phyloP scores from a whole-genome alignment of 2,329 filamentous ascomycete genomes.

The Cladosporium cucumerinum region DNA sequence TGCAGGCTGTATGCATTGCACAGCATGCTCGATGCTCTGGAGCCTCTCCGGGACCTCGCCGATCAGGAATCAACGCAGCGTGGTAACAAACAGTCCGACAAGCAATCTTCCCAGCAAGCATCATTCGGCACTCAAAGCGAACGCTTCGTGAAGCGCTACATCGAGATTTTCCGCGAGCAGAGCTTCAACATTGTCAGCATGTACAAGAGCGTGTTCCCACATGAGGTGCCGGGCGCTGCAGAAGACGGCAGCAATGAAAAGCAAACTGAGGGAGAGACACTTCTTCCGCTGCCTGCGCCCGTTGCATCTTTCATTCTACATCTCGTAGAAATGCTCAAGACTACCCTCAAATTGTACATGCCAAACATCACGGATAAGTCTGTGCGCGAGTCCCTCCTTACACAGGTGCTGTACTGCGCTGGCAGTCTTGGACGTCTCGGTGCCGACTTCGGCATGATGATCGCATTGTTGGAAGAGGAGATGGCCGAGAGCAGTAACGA shows the following conservation, averaged over 20 bases:
- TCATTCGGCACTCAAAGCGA: conserved; percentile 89
- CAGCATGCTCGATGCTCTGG: conserved; percentile 74
- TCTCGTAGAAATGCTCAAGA: conserved; percentile 74
- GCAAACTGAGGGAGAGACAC: conserved; percentile 19
- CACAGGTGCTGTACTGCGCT: conserved; percentile 89
- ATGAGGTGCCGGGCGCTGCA: conserved; percentile 43
- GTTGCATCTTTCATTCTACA: conserved; percentile 81
- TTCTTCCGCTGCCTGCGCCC: conserved; percentile 65
- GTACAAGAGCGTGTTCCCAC: conserved; percentile 84
- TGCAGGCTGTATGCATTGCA: conserved; percentile 79
- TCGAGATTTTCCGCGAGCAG: conserved; percentile 96
- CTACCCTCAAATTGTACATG: conserved; percentile 72
- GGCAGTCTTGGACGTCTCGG: conserved; percentile 85
- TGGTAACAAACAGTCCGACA: conserved; percentile 28
- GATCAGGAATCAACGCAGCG: conserved; percentile 70
- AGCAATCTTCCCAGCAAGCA: conserved; percentile 37
- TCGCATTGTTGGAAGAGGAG: conserved; percentile 61
- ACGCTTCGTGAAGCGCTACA: conserved; percentile 87
- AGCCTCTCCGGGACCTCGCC: conserved; percentile 81
- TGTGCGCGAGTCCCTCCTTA: conserved; percentile 80
- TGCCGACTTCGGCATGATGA: conserved; percentile 86
- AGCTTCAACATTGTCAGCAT: conserved; percentile 94
- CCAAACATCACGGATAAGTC: conserved; percentile 77
- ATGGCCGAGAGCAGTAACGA: conserved; percentile 52
- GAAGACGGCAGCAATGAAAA: neutral